A percentile compares a stretch with the other conserved stretches of the same genome.
These are phyloP conservation scores for Rhodotorula toruloides DNA, from an alignment of 768 basidiomycete genomes.

Conservation along the genomic window DNA sequence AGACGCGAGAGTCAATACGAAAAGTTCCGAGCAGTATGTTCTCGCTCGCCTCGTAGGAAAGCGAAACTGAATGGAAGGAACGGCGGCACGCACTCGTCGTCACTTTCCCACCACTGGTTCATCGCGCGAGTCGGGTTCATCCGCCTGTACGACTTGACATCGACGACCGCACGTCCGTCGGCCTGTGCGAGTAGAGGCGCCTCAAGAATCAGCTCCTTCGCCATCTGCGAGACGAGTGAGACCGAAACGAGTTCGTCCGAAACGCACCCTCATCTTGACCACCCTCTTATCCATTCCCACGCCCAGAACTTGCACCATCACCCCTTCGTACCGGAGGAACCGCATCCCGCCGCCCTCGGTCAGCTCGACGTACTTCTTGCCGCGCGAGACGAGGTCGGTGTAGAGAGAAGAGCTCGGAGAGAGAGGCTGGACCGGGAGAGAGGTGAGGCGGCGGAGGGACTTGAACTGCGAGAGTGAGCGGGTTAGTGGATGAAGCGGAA, in stretches of 20 bases:
- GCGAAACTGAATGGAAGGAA: background rate
- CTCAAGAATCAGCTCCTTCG: background rate
- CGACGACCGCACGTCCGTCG: slow-evolving; percentile 15
- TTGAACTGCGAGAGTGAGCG: slow-evolving; percentile 54
- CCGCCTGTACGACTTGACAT: slow-evolving; percentile 1
- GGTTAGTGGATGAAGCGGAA: slow-evolving; percentile 54
- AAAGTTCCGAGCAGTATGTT: too few species aligned
- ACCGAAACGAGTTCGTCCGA: background rate
- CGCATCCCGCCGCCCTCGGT: slow-evolving; percentile 46
- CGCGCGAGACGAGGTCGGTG: slow-evolving; percentile 51
- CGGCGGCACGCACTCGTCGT: background rate
- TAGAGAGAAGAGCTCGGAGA: slow-evolving; percentile 40
- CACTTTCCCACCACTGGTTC: too few species aligned
- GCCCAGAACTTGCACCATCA: slow-evolving; percentile 47
- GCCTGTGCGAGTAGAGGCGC: background rate
- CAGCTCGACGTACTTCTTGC: slow-evolving; percentile 57
- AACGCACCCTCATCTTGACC: slow-evolving; percentile 12
- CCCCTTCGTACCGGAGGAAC: slow-evolving; percentile 59
- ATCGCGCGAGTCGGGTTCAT: slow-evolving; percentile 10
- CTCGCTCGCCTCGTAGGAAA: too few species aligned
- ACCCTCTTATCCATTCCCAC: background rate
- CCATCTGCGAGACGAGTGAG: background rate
- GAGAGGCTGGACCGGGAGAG: too few species aligned
- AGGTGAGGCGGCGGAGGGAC: slow-evolving; percentile 44
- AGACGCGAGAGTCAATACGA: too few species aligned